A percentile compares a stretch with the other conserved stretches of the same genome.
phyloP scores from a whole-genome alignment of 805 yeast genomes.

The Yamadazyma philogaea region DNA sequence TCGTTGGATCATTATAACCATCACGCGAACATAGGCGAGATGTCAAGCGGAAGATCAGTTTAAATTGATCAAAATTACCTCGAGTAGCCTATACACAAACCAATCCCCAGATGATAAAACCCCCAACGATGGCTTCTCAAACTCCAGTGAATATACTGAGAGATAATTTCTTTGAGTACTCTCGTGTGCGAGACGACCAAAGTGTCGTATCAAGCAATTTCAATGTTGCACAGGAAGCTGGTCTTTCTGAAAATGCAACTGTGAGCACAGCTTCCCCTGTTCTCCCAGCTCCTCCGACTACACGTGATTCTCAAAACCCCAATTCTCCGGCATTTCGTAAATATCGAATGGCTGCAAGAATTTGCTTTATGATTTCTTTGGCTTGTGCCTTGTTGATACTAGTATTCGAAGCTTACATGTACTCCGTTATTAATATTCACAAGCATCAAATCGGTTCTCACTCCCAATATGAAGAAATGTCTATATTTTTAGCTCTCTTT shows the following conservation, averaged over 20 bases:
- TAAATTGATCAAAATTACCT: background rate
- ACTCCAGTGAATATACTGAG: background rate
- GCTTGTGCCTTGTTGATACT: slow-evolving; percentile 32
- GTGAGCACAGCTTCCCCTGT: background rate
- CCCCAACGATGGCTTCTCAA: background rate
- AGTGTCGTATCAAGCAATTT: background rate
- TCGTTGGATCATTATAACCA: background rate
- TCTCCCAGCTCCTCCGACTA: background rate
- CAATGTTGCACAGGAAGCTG: background rate
- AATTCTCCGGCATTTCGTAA: slow-evolving; percentile 5
- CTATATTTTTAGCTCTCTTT: slow-evolving; percentile 46
- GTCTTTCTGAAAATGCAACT: background rate
- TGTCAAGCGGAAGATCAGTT: background rate
- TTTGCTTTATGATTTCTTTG: slow-evolving; percentile 29
- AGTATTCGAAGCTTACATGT: slow-evolving; percentile 38
- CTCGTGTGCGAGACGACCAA: background rate
- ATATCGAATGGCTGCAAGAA: slow-evolving; percentile 6
- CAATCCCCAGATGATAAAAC: background rate
- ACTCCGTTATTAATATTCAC: slow-evolving; percentile 37
- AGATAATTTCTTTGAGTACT: slow-evolving; percentile 1
- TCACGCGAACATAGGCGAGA: background rate
- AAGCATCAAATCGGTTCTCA: slow-evolving; percentile 17
- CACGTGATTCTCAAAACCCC: slow-evolving; percentile 9
- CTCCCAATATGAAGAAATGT: slow-evolving; percentile 26
- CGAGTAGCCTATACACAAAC: background rate